These are phyloP conservation scores for Diaporthe sp. DNA, from an alignment of 2,329 filamentous ascomycete genomes.

Conservation along the genomic window DNA sequence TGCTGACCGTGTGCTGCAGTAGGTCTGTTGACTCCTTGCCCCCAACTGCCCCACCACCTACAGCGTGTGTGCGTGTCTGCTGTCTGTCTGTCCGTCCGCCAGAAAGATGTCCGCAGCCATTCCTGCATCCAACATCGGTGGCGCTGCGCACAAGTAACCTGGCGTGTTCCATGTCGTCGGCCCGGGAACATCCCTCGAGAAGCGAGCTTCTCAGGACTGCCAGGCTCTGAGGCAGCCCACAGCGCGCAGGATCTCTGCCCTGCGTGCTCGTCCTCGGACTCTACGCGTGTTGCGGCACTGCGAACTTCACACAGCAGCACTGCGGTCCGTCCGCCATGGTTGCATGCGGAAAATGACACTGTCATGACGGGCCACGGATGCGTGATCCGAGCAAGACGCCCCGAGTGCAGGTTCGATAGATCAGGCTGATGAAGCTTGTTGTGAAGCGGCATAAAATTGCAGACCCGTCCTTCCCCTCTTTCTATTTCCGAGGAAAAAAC, in stretches of 20 bases:
- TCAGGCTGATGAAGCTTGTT: neutral
- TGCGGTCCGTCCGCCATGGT: neutral
- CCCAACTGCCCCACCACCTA: neutral
- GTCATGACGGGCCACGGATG: conserved; percentile 1
- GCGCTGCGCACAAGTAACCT: neutral
- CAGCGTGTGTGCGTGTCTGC: too few relatives aligned
- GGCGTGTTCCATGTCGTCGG: conserved; percentile 7
- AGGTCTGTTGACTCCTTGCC: neutral
- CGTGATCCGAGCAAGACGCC: neutral
- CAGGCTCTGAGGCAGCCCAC: conserved; percentile 6
- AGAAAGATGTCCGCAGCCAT: neutral
- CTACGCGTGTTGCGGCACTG: neutral
- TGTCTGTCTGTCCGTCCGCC: too few relatives aligned
- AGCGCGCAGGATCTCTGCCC: neutral
- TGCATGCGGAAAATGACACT: conserved; percentile 6
- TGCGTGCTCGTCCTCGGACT: neutral
- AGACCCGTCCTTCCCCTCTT: conserved; percentile 12
- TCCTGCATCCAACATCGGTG: neutral
- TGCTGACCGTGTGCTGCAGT: neutral
- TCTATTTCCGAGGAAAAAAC: conserved; percentile 5
- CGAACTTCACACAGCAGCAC: neutral
- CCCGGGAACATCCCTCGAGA: conserved; percentile 11
- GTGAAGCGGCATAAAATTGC: conserved; percentile 11
- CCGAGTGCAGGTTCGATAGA: neutral
- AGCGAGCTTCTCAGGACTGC: neutral